Conservation (phyloP, 2,329 filamentous ascomycete genomes). For the Gremmenia infestans region DNA sequence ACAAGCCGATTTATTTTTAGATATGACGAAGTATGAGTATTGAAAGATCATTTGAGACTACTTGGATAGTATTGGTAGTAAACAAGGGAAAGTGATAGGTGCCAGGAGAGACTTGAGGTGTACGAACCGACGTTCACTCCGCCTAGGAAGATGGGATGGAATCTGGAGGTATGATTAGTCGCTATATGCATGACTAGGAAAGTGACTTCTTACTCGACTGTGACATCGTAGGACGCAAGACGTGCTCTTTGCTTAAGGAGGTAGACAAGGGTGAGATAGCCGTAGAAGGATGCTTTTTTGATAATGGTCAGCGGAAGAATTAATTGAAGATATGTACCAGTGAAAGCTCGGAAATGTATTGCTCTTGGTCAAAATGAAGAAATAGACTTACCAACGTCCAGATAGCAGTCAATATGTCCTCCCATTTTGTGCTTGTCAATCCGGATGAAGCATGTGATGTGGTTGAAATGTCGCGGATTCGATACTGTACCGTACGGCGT, state of each 20-base stretch:
- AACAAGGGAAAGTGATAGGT: too few species aligned
- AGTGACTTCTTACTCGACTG: slow-evolving; percentile 54
- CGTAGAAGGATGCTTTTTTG: slow-evolving; percentile 57
- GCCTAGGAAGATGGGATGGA: slow-evolving; percentile 68
- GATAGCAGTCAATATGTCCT: slow-evolving; percentile 58
- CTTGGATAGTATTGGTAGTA: too few species aligned
- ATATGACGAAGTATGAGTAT: too few species aligned
- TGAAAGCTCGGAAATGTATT: background rate
- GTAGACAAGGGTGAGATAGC: slow-evolving; percentile 53
- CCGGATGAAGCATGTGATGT: background rate
- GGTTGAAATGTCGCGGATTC: background rate
- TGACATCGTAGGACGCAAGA: slow-evolving; percentile 53
- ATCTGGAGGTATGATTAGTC: slow-evolving; percentile 37
- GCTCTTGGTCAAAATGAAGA: background rate
- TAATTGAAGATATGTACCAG: background rate
- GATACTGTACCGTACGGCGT: background rate
- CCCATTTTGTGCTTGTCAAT: slow-evolving; percentile 42
- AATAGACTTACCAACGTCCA: slow-evolving; percentile 56
- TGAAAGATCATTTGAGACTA: too few species aligned
- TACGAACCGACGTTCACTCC: slow-evolving; percentile 58
- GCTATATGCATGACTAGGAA: background rate
- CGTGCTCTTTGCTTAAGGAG: slow-evolving; percentile 50
- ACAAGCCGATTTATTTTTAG: background rate
- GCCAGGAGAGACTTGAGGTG: slow-evolving; percentile 4
- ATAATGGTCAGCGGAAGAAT: background rate